Percentiles rank a stretch among this genome's conserved stretches.
Conservation (phyloP, 2,329 filamentous ascomycete genomes). For the Truncatella angustata region DNA sequence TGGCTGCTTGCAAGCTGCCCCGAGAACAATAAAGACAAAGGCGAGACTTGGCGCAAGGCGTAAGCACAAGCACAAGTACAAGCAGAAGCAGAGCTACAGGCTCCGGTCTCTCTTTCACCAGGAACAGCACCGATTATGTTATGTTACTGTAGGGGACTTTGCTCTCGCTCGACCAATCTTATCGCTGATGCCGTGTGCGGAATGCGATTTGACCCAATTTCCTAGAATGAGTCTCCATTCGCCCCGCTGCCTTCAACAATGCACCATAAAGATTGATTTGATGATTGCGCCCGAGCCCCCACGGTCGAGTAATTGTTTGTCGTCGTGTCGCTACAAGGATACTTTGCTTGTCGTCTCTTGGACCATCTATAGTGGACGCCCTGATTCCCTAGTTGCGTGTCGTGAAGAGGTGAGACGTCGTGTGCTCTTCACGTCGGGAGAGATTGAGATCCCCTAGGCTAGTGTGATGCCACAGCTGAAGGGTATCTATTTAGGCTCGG, state of each 20-base stretch:
- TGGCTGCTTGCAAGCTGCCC: constrained; percentile 27
- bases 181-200: constrained; percentile 5
- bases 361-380: too few species aligned
- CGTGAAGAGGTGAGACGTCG: not conserved
- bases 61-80: not conserved
- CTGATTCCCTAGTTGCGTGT: not conserved
- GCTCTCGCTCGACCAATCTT: too few species aligned
- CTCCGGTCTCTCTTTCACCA: not conserved
- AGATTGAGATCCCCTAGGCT: too few species aligned
- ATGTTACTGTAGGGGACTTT: too few species aligned
- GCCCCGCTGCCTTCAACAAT: constrained; percentile 5
- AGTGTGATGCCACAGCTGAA: not conserved
- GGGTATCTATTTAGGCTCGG: not conserved
- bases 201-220: constrained; percentile 5
- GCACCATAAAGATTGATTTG: not conserved
- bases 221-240: constrained; percentile 5
- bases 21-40: constrained; percentile 7
- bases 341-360: too few species aligned
- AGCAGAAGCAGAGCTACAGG: not conserved
- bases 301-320: not conserved
- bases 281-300: not conserved
- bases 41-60: not conserved
- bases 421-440: too few species aligned
- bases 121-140: too few species aligned
- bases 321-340: not conserved